Evolutionary conservation across 2,329 filamentous ascomycete genomes (phyloP), one percentile per base, ranked within the genome.

Genomic region (Lithohypha guttulata): DNA sequence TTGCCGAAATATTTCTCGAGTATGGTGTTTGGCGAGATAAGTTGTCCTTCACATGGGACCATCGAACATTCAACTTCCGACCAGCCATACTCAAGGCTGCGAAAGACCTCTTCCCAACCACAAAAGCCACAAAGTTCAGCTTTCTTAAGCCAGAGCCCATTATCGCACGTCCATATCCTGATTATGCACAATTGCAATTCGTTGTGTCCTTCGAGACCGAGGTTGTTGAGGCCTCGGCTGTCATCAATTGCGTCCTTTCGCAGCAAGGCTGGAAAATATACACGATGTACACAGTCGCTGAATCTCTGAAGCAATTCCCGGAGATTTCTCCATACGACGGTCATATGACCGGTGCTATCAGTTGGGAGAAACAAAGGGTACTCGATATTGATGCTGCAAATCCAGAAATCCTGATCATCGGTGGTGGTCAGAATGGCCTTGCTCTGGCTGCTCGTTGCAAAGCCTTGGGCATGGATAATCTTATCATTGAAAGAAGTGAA

Each of bases 1-100:
- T 55, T 35, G 35, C 54, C 14, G 46, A 48, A n/a, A 18, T 56
- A 34, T 58, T 53, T 43, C 49, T 53, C 5, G 47, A 51, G 14
- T 50, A 33, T 58, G 56, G 57, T 26, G 56, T 58, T 4, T 60
- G 58, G 58, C 51, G 58, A 21, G 57, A 60, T 44, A 59, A 60
- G 39, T 47, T 60, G 11, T 50, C 52, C 19, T 60, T 58, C 36
- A 57, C 56, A 9, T 60, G 57, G 57, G 57, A 59, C 42, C 55
- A 56, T 41, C 54, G 57, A 27, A 57, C 57, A 11, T 59, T 60
- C 42, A 59, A 60, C 47, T 56, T 57, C 41, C 38, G 43, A 36
- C 34, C 45, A 1, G 50, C 51, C 17, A 59, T 60, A 33, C 25
- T 52, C 6, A 55, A 52, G 46, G 57, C 57, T 6, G 57, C 57